Conservation (phyloP, 164 flowering plant species). For the Amborella trichopoda region DNA sequence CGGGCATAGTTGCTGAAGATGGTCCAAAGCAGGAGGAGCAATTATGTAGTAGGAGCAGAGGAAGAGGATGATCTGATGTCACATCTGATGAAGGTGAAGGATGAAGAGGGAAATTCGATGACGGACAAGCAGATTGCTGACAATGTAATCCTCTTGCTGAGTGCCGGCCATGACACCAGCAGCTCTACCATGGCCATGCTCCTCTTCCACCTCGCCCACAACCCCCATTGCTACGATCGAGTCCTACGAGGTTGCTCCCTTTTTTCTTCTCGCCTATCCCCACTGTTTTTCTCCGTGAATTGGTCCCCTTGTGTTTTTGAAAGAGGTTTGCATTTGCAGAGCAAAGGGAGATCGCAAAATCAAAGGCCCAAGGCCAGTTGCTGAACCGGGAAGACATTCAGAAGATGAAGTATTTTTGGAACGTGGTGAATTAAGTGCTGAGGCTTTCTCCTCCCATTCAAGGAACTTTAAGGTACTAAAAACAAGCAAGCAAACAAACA, state of each 20-base stretch:
- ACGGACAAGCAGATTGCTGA: constrained; percentile 12
- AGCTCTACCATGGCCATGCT: constrained; percentile 14
- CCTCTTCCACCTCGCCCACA: constrained; percentile 9
- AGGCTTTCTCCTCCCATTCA: neutral
- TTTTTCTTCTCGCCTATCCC: too few relatives aligned
- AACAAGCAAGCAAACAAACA: too few relatives aligned
- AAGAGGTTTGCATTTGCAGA: too few relatives aligned
- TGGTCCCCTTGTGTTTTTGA: too few relatives aligned
- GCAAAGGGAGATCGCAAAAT: constrained; percentile 5
- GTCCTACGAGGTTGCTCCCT: too few relatives aligned
- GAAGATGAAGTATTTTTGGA: constrained; percentile 3
- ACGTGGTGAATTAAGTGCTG: constrained; percentile 1
- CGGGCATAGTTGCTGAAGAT: constrained; percentile 6
- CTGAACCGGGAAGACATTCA: constrained; percentile 1
- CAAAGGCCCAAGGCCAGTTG: neutral
- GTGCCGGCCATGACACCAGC: constrained; percentile 13
- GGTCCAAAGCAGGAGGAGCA: constrained; percentile 5
- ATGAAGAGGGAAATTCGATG: constrained; percentile 7
- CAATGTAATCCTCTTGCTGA: constrained; percentile 11
- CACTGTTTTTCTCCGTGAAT: too few relatives aligned
- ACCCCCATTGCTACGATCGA: constrained; percentile 9
- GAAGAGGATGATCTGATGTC: constrained; percentile 11
- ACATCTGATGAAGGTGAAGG: constrained; percentile 5
- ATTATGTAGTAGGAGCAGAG: neutral
- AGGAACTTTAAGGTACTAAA: constrained; percentile 6